Percentiles rank a stretch among this genome's conserved stretches.
Evolutionary conservation across 192 early-diverging fungal species (phyloP).

Genomic region (Backusella parvicylindrica): DNA sequence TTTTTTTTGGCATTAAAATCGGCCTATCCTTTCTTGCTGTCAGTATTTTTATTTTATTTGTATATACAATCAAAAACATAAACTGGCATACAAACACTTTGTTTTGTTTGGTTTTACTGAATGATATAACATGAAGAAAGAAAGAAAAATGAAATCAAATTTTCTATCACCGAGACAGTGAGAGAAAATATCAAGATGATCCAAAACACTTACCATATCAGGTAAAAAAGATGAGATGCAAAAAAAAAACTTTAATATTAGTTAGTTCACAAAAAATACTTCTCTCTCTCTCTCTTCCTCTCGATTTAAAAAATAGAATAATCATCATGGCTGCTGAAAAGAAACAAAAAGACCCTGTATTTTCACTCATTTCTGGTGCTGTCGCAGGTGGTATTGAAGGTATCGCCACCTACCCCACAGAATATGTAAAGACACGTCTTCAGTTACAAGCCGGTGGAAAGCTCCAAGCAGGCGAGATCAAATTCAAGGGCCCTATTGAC

Average conservation of each 20-base stretch:
- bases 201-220: background rate
- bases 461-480: conserved; percentile 33
- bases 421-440: conserved; percentile 94
- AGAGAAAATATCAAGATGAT: background rate
- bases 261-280: background rate
- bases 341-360: conserved; percentile 40
- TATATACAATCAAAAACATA: background rate
- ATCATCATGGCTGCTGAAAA: conserved; percentile 13
- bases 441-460: conserved; percentile 74
- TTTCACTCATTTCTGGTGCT: conserved; percentile 80
- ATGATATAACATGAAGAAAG: no score
- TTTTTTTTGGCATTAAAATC: background rate
- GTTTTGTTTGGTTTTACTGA: no score
- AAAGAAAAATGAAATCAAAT: background rate
- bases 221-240: conserved; percentile 4
- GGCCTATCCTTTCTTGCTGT: background rate
- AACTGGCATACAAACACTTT: background rate
- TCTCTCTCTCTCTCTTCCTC: background rate
- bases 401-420: conserved; percentile 90
- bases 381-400: conserved; percentile 91
- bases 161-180: background rate
- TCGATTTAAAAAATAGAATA: background rate
- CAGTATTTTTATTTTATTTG: background rate
- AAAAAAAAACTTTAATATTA: background rate
- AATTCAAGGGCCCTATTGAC: conserved; percentile 79